Evolutionary conservation across 148 eudicot genomes (phyloP).

Genomic region (Pouteria glomerata): DNA sequence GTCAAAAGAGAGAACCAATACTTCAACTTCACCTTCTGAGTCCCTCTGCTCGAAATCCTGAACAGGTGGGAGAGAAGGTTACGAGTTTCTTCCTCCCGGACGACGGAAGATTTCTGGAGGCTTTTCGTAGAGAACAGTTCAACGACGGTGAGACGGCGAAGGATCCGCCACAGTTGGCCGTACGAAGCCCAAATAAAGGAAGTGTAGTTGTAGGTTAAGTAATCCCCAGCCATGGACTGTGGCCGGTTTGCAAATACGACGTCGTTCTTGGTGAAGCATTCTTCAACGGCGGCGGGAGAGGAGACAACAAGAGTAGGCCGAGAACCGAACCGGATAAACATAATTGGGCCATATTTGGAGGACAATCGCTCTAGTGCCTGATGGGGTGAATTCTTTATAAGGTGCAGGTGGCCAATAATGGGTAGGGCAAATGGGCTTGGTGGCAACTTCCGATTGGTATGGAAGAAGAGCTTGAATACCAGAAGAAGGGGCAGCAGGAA

Average conservation of each 20-base stretch:
- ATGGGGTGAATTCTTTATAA: slow-evolving; percentile 3
- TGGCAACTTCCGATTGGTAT: slow-evolving; percentile 5
- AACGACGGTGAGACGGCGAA: slow-evolving; percentile 16
- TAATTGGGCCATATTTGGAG: slow-evolving; percentile 9
- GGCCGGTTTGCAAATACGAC: slow-evolving; percentile 21
- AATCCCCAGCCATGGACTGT: not conserved
- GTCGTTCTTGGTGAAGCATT: slow-evolving; percentile 26
- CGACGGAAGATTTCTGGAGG: slow-evolving; percentile 10
- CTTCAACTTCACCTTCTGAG: slow-evolving; percentile 20
- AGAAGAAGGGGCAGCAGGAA: not conserved
- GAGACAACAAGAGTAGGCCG: slow-evolving; percentile 7
- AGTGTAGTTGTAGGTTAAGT: slow-evolving; percentile 4
- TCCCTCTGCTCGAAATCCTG: not conserved
- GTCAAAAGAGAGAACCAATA: slow-evolving; percentile 6
- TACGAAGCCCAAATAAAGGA: slow-evolving; percentile 1
- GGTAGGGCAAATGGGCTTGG: slow-evolving; percentile 16
- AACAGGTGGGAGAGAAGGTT: slow-evolving; percentile 9
- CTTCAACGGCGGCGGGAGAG: slow-evolving; percentile 16
- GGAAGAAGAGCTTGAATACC: not conserved
- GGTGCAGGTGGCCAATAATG: slow-evolving; percentile 28
- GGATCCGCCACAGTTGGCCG: slow-evolving; percentile 20
- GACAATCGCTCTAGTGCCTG: not conserved
- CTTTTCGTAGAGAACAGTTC: slow-evolving; percentile 14
- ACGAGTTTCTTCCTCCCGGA: slow-evolving; percentile 13
- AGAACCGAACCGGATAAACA: slow-evolving; percentile 16